Percentiles rank a stretch among this genome's conserved stretches.
Conservation (phyloP, 2,329 filamentous ascomycete genomes). For the Nigrospora sphaerica region DNA sequence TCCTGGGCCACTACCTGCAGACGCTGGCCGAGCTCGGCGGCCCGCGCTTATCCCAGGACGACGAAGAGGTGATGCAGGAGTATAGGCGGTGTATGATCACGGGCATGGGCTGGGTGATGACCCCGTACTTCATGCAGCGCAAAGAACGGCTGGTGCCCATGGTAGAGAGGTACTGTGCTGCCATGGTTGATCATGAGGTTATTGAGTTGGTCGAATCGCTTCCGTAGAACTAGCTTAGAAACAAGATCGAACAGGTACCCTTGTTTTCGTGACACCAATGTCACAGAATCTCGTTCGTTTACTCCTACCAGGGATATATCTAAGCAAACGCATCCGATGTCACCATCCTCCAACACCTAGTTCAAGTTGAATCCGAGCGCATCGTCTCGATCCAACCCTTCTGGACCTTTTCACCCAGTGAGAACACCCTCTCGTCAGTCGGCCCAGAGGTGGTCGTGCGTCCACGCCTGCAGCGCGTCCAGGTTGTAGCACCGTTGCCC, state of each 20-base stretch:
- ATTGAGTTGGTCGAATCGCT: conserved; percentile 15
- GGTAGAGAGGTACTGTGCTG: conserved; percentile 25
- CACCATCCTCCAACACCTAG: too few species aligned
- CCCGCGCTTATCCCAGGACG: conserved; percentile 22
- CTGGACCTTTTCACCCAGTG: too few species aligned
- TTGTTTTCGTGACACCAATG: too few species aligned
- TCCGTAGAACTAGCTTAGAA: too few species aligned
- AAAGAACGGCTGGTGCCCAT: conserved; percentile 25
- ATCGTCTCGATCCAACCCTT: too few species aligned
- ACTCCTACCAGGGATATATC: too few species aligned
- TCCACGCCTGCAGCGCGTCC: background rate
- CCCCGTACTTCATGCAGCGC: conserved; percentile 21
- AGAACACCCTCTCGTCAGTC: too few species aligned
- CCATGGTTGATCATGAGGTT: conserved; percentile 28
- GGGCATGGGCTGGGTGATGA: conserved; percentile 22
- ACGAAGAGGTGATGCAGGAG: conserved; percentile 22
- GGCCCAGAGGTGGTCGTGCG: background rate
- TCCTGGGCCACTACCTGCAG: conserved; percentile 27
- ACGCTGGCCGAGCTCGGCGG: conserved; percentile 23
- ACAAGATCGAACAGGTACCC: too few species aligned
- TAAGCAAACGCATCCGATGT: too few species aligned
- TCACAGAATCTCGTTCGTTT: too few species aligned
- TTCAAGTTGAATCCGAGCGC: too few species aligned
- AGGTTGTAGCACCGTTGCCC: background rate
- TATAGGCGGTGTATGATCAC: conserved; percentile 24